Evolutionary conservation across 257 asterid species (phyloP).

Genomic region (Solanum etuberosum): DNA sequence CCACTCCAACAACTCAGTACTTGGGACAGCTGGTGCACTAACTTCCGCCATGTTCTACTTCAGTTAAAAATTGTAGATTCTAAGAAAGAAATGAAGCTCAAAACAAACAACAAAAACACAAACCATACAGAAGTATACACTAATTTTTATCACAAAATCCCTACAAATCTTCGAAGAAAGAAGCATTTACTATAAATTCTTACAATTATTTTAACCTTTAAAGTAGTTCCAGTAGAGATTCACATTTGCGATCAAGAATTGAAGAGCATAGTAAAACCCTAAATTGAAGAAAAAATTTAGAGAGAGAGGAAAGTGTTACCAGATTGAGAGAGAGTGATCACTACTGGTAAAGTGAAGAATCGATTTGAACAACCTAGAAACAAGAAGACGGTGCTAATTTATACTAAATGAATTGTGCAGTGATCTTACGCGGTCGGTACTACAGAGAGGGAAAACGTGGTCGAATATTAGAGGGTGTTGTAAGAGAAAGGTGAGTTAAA

Average conservation of each 20-base stretch:
- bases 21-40: conserved; percentile 37
- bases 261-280: not conserved
- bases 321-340: not conserved
- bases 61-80: not conserved
- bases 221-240: not conserved
- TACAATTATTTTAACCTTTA: not conserved
- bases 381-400: not conserved
- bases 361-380: not conserved
- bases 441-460: not conserved
- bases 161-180: not conserved
- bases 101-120: not conserved
- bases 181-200: not conserved
- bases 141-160: not conserved
- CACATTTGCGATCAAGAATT: not conserved
- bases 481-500: not conserved
- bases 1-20: conserved; percentile 78
- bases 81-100: not conserved
- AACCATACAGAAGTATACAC: not conserved
- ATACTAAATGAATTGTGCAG: not conserved
- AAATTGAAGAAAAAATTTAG: not conserved
- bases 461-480: not conserved
- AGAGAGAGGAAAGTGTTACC: not conserved
- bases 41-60: conserved; percentile 52
- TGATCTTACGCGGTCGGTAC: not conserved
- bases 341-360: not conserved